Evolutionary conservation across 352 stramenopile species (phyloP).

Genomic region (Pythium chondricola): DNA sequence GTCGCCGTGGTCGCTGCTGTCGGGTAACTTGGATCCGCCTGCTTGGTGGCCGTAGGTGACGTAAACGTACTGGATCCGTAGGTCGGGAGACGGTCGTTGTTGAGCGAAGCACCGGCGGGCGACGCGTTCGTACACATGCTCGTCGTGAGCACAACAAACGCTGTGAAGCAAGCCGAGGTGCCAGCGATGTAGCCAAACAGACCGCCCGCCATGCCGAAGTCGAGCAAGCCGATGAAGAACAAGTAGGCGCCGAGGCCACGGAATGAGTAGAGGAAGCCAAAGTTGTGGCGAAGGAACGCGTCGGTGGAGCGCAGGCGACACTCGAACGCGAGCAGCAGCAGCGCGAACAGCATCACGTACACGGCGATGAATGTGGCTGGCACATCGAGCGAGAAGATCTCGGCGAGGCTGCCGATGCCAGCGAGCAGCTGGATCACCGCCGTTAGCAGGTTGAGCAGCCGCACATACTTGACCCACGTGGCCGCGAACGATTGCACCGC

Average conservation of each 20-base stretch:
- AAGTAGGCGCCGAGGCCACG: conserved; percentile 23
- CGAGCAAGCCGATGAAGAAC: conserved; percentile 30
- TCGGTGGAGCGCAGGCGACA: conserved; percentile 24
- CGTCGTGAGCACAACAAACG: conserved; percentile 15
- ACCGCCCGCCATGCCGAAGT: conserved; percentile 29
- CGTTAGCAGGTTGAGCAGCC: conserved; percentile 25
- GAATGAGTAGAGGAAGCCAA: conserved; percentile 33
- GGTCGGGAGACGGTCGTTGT: conserved; percentile 6
- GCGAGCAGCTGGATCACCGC: conserved; percentile 23
- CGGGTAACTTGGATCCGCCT: background rate
- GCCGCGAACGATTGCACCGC: background rate
- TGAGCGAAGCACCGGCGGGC: background rate
- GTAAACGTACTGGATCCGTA: conserved; percentile 15
- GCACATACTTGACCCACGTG: conserved; percentile 18
- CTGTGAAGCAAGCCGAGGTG: conserved; percentile 17
- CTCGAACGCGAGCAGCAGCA: conserved; percentile 28
- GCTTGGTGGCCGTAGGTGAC: background rate
- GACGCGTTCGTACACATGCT: conserved; percentile 4
- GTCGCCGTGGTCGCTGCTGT: background rate
- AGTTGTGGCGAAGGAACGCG: conserved; percentile 23
- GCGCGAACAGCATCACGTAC: conserved; percentile 29
- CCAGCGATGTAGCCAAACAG: conserved; percentile 19
- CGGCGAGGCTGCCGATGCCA: conserved; percentile 21
- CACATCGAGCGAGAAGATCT: conserved; percentile 26
- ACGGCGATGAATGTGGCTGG: conserved; percentile 26